These are phyloP conservation scores for Herpotrichia juniperi DNA, from an alignment of 2,329 filamentous ascomycete species.

Conservation along the genomic window DNA sequence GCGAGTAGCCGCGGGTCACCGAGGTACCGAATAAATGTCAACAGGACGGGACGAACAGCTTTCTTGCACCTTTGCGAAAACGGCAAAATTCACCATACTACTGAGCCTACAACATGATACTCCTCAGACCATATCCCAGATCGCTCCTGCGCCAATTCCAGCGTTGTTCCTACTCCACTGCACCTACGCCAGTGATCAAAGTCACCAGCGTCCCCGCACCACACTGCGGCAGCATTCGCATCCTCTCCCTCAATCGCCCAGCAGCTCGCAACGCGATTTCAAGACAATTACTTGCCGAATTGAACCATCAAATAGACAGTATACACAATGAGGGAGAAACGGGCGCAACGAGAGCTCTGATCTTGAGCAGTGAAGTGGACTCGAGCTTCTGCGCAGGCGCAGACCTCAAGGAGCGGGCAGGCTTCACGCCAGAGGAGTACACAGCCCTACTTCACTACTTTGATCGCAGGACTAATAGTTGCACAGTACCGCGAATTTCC, in stretches of 20 bases:
- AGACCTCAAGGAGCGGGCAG: conserved; percentile 85
- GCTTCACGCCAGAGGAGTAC: conserved; percentile 79
- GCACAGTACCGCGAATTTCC: conserved; percentile 76
- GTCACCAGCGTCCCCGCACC: conserved; percentile 78
- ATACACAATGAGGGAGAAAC: conserved; percentile 66
- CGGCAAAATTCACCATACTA: not conserved
- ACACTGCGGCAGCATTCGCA: conserved; percentile 80
- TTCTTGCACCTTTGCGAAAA: not conserved
- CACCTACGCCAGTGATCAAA: conserved; percentile 65
- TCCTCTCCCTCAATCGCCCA: conserved; percentile 87
- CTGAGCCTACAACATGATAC: conserved; percentile 24
- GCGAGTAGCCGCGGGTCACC: conserved; percentile 7
- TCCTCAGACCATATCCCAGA: conserved; percentile 25
- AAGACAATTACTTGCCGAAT: conserved; percentile 71
- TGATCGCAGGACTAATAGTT: not conserved
- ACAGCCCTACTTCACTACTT: conserved; percentile 30
- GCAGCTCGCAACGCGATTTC: conserved; percentile 91
- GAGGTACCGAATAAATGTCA: not conserved
- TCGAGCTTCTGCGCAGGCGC: conserved; percentile 91
- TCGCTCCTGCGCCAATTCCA: conserved; percentile 30
- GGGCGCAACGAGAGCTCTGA: conserved; percentile 75
- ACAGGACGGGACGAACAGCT: not conserved
- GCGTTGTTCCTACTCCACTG: conserved; percentile 47
- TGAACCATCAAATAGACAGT: conserved; percentile 74
- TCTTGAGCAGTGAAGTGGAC: conserved; percentile 86